Evolutionary conservation across 352 stramenopile genomes (phyloP), one percentile per base, ranked within the genome.

Genomic region (Phytophthora crassamura): DNA sequence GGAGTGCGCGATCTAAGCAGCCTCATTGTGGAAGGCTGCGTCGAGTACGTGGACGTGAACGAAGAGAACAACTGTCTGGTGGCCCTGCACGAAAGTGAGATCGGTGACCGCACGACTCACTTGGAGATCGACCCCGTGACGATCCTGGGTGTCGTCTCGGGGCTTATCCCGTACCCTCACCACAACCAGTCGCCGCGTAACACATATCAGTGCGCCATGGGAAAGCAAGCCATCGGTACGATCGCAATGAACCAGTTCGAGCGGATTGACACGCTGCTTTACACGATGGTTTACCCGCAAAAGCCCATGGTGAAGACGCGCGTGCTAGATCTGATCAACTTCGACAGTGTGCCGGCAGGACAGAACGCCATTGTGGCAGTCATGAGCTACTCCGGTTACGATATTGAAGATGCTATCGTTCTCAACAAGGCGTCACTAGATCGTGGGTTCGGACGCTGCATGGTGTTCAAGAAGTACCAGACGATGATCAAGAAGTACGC

Each of bases 161-260:
- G 97, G 20, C 80, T 99, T 32, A 99, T 99, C 69, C 98, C 98
- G 28, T 99, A 98, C 74, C 97, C 97, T n/a, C 97, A 99, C 73
- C 95, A 99, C 83, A 99, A 99, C 67, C 97, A 99, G 78, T 98
- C 89, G 32, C 97, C 97, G 35, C 90, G 98, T 53, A 99, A 99
- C 75, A 99, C 98, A 4, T 99, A 99, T 75, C 98, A 99, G 80
- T 99, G 97, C 65, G 98, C 98, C 35, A 99, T 99, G 98, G 98
- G 98, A 49, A 99, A 99, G 82, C 94, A 98, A 75, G 98, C 98
- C n/a, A 99, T 99, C 67, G 98, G 98, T 49, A 99, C 96, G 25
- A 98, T 99, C 47, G 94, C 86, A 8, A 98, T 99, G 78, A 99
- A 99, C 82, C 96, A 99, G 88, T 99, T 99, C 77, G 94, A 99